Base-by-base conservation (phyloP, 2,329 filamentous ascomycete genomes). In the Fonsecaea monophora region DNA sequence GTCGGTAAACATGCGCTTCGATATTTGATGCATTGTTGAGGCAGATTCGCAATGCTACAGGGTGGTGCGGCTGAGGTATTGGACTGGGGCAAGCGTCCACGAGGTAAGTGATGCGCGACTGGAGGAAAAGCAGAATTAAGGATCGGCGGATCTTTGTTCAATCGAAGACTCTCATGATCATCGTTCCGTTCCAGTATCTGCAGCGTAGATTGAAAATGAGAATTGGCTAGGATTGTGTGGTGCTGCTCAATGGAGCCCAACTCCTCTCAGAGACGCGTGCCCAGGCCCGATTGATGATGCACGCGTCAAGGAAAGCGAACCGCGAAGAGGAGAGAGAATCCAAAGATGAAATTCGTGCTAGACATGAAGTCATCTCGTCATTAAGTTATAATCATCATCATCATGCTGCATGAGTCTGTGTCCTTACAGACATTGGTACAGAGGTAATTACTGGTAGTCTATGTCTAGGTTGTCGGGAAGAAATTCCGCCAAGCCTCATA, bases 1-100 rank as follows among this genome's bases (percentile, higher is more conserved):
- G 71, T 82, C 81, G 72, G 78, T 80, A 78, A 78, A 80, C 73
- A 75, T 77, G 54, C 81, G 77, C 15, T 76, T 72, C 6, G 76
- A 75, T 65, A 81, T 77, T 66, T 78, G 76, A 64, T 77, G 77
- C 70, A 72, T 71, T 25, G 34, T 61, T 9, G 15, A 45, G n/a
- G 30, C 30, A 9, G 32, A 15, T 38, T 32, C 3, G n/a, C 18
- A 21, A 35, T 45, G 15, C 1, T 32, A 12, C 45, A 21, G 7
- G 45, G 8, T 50, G 21, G 18, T 50, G 32, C 34, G 21, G 45
- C 30, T 37, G 30, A 10, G 4, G 30, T 5, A 30, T 12, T 55
- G 30, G 53, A 50, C 15, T 25, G 3, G 45, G 6, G 7, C 45
- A 50, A 4, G 15, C 18, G 0, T 50, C 45, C 18, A 21, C 9